phyloP scores from a whole-genome alignment of 441 rosid genomes.

The Breynia disticha region DNA sequence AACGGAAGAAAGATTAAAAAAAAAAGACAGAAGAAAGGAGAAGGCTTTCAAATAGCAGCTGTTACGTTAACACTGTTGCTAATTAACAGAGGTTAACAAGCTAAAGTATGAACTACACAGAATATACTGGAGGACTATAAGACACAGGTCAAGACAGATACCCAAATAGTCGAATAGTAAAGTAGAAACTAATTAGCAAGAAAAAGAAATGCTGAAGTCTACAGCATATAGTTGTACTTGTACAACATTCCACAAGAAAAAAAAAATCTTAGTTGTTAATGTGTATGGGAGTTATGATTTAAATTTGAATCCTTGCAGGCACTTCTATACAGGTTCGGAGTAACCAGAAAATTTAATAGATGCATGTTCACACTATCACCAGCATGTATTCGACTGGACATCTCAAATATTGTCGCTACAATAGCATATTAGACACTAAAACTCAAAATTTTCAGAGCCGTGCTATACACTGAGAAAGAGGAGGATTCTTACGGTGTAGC shows the following conservation, averaged over 20 bases:
- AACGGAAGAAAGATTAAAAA: not conserved
- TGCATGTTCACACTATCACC: too few relatives aligned
- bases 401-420: not conserved
- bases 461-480: slow-evolving; percentile 13
- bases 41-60: too few relatives aligned
- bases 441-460: slow-evolving; percentile 3
- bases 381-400: not conserved
- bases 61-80: too few relatives aligned
- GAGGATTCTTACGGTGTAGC: slow-evolving; percentile 75
- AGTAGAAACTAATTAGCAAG: too few relatives aligned
- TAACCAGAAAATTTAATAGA: not conserved
- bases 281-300: not conserved
- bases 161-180: too few relatives aligned
- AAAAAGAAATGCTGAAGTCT: too few relatives aligned
- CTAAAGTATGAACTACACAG: too few relatives aligned
- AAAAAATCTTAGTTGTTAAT: not conserved
- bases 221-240: too few relatives aligned
- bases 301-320: not conserved
- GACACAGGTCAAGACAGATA: too few relatives aligned
- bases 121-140: too few relatives aligned
- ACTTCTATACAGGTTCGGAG: not conserved
- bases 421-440: slow-evolving; percentile 5
- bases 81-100: too few relatives aligned
- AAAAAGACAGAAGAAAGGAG: too few relatives aligned
- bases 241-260: not conserved